phyloP scores from a whole-genome alignment of 805 yeast genomes.

The Candida yuanshanica region DNA sequence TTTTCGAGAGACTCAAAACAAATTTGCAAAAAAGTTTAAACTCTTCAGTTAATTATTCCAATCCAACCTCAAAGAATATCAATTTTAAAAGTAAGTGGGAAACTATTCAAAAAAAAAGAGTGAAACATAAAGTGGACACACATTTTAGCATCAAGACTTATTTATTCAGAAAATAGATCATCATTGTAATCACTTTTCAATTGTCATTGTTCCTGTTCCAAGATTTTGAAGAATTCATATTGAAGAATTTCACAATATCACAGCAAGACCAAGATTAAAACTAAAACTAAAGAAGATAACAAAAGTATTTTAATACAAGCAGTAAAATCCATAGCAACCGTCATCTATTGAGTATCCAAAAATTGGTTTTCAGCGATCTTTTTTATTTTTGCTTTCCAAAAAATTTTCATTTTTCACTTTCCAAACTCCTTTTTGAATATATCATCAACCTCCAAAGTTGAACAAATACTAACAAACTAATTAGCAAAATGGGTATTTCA shows the following conservation, averaged over 20 bases:
- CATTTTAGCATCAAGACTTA: no score
- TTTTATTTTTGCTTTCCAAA: no score
- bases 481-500: conserved; percentile 92
- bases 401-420: background rate
- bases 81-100: background rate
- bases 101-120: background rate
- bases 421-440: background rate
- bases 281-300: no score
- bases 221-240: no score
- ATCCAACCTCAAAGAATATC: background rate
- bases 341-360: no score
- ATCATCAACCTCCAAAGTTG: background rate
- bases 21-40: background rate
- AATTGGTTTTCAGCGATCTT: no score
- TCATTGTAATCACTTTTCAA: no score
- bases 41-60: background rate
- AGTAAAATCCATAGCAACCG: no score
- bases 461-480: conserved; percentile 13
- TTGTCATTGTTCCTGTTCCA: no score
- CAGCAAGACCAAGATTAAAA: no score
- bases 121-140: background rate
- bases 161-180: background rate
- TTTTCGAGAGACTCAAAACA: background rate
- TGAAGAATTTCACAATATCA: no score
- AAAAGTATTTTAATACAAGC: no score